A percentile compares a stretch with the other conserved stretches of the same genome.
These are phyloP conservation scores for Medicago ruthenica DNA, from an alignment of 306 rosid species.

Conservation along the genomic window DNA sequence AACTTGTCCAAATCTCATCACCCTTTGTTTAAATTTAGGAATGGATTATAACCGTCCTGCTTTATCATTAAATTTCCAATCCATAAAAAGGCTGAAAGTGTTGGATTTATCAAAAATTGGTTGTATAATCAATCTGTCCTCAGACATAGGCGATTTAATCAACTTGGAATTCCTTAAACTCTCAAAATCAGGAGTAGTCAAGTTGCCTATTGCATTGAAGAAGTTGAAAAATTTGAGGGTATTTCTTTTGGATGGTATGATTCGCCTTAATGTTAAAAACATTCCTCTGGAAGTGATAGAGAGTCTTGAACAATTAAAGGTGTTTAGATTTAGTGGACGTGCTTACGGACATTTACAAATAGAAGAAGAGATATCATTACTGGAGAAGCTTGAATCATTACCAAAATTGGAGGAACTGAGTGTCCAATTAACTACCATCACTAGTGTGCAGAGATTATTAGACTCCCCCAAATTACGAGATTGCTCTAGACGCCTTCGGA, in stretches of 20 bases:
- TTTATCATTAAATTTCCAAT: not conserved
- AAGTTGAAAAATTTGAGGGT: conserved; percentile 8
- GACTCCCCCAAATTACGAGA: too few relatives aligned
- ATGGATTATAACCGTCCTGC: too few relatives aligned
- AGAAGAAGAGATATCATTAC: not conserved
- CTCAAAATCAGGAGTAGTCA: rapidly evolving
- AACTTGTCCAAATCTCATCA: conserved; percentile 22
- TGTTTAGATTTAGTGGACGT: conserved; percentile 20
- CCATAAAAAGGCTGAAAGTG: conserved; percentile 18
- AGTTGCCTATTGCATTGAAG: not conserved
- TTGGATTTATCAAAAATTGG: not conserved
- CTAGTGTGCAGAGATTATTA: not conserved
- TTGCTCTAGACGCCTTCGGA: too few relatives aligned
- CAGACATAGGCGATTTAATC: conserved; percentile 1
- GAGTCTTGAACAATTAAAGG: conserved; percentile 3
- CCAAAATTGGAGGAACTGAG: conserved; percentile 10
- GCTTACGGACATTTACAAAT: too few relatives aligned
- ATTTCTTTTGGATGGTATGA: not conserved
- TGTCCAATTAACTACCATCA: not conserved
- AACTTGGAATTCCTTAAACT: conserved; percentile 38
- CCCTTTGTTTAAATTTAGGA: not conserved
- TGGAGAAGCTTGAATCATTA: conserved; percentile 22
- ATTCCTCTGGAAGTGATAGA: not conserved
- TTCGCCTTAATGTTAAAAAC: too few relatives aligned
- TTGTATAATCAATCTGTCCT: too few relatives aligned